Conservation (phyloP, 2,329 filamentous ascomycete genomes). For the Chaetothyriales sp. region DNA sequence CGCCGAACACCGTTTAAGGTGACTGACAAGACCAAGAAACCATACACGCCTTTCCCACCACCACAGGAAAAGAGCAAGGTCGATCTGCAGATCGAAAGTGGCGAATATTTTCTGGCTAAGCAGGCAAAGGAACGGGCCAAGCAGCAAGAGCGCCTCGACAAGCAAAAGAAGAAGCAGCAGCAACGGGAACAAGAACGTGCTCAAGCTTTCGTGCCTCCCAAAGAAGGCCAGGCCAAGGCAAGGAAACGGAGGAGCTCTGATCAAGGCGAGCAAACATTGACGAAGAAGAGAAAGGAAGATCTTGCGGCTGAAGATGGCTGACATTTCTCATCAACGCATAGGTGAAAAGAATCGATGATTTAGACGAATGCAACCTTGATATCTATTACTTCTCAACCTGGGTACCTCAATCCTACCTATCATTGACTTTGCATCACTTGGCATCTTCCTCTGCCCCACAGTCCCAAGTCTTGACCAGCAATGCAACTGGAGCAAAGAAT, state of each 20-base stretch:
- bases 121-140: slow-evolving; percentile 75
- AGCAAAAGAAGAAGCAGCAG: slow-evolving; percentile 74
- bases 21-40: slow-evolving; percentile 85
- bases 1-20: slow-evolving; percentile 70
- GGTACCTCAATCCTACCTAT: background rate
- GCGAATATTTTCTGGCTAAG: slow-evolving; percentile 92
- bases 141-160: slow-evolving; percentile 67
- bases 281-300: slow-evolving; percentile 27
- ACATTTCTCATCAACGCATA: background rate
- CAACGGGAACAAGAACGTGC: slow-evolving; percentile 76
- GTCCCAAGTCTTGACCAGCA: too few species aligned
- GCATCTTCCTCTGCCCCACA: too few species aligned
- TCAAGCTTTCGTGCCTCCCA: slow-evolving; percentile 74
- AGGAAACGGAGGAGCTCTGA: slow-evolving; percentile 44
- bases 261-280: slow-evolving; percentile 29
- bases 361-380: background rate
- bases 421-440: background rate
- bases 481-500: too few species aligned
- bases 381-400: too few species aligned
- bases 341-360: background rate
- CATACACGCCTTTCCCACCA: slow-evolving; percentile 93
- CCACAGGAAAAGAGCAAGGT: slow-evolving; percentile 98
- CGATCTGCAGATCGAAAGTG: slow-evolving; percentile 91
- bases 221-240: slow-evolving; percentile 49
- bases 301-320: slow-evolving; percentile 4